phyloP scores from a whole-genome alignment of 306 rosid genomes.

The Sophora flavescens region DNA sequence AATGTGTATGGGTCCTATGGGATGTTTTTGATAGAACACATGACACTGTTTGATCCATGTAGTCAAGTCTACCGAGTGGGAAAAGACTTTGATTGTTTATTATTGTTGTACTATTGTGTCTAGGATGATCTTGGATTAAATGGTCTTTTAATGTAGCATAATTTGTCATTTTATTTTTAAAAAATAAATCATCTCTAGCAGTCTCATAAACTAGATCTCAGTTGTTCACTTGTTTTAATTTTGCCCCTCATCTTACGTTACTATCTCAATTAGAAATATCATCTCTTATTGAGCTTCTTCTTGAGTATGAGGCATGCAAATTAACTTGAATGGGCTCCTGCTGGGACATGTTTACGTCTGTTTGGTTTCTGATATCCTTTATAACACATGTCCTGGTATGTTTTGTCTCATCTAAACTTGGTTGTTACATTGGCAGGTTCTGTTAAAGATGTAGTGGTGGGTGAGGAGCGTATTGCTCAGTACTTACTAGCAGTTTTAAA shows the following conservation, averaged over 20 bases:
- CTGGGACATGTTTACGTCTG: conserved; percentile 18
- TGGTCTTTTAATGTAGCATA: conserved; percentile 20
- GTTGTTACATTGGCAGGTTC: conserved; percentile 68
- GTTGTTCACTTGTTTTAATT: not conserved
- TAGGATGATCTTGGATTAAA: conserved; percentile 2
- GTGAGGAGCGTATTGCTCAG: conserved; percentile 92
- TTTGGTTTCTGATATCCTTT: conserved; percentile 34
- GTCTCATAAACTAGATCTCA: not conserved
- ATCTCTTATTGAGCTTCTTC: not conserved
- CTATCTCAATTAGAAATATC: conserved; percentile 11
- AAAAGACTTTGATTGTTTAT: too few species aligned
- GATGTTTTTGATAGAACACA: not conserved
- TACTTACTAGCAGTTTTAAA: conserved; percentile 83
- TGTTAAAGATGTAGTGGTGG: conserved; percentile 88
- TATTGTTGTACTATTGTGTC: too few species aligned
- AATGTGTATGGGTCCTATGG: not conserved
- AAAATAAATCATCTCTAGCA: not conserved
- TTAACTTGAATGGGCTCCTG: conserved; percentile 1
- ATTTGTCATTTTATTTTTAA: not conserved
- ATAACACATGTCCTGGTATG: conserved; percentile 17
- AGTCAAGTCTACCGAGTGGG: too few species aligned
- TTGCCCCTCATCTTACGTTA: not conserved
- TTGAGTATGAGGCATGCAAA: conserved; percentile 6
- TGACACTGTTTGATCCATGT: too few species aligned
- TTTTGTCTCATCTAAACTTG: conserved; percentile 31